phyloP scores from a whole-genome alignment of 371 early-diverging fungal genomes.

The Syncephalis fuscata region DNA sequence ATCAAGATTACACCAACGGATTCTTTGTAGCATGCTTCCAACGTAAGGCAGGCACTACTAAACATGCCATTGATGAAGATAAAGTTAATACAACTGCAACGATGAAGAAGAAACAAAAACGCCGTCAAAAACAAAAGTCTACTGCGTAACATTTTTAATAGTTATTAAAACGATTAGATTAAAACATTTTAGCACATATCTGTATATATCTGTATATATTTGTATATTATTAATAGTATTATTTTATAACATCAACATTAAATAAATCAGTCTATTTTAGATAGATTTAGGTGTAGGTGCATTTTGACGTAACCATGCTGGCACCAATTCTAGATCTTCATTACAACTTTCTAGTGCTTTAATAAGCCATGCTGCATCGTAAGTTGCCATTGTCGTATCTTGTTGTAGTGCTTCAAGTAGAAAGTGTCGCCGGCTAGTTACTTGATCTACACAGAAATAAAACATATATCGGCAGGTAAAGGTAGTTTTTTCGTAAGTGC shows the following conservation, averaged over 20 bases:
- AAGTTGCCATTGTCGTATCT: slow-evolving; percentile 9
- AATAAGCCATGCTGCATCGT: slow-evolving; percentile 20
- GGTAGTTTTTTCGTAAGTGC: background rate
- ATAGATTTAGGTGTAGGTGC: slow-evolving; percentile 18
- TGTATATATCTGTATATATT: no score
- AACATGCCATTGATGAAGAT: no score
- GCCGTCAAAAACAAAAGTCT: no score
- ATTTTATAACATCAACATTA: no score
- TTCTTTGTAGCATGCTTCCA: slow-evolving; percentile 77
- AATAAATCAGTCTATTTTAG: background rate
- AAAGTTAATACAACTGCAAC: no score
- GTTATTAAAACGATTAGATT: no score
- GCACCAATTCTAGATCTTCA: slow-evolving; percentile 34
- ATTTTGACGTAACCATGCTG: slow-evolving; percentile 35
- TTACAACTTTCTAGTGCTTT: slow-evolving; percentile 35
- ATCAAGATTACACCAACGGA: slow-evolving; percentile 57
- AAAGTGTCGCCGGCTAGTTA: slow-evolving; percentile 24
- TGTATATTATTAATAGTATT: no score
- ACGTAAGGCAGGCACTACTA: no score
- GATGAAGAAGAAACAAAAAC: no score
- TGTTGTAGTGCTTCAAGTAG: slow-evolving; percentile 26
- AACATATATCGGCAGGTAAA: slow-evolving; percentile 10
- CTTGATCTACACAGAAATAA: slow-evolving; percentile 53
- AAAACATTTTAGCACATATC: no score
- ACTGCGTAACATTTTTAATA: no score